Percentiles rank a stretch among this genome's conserved stretches.
These are phyloP conservation scores for Backusella luteola DNA, from an alignment of 192 early-diverging fungal species.

Conservation along the genomic window DNA sequence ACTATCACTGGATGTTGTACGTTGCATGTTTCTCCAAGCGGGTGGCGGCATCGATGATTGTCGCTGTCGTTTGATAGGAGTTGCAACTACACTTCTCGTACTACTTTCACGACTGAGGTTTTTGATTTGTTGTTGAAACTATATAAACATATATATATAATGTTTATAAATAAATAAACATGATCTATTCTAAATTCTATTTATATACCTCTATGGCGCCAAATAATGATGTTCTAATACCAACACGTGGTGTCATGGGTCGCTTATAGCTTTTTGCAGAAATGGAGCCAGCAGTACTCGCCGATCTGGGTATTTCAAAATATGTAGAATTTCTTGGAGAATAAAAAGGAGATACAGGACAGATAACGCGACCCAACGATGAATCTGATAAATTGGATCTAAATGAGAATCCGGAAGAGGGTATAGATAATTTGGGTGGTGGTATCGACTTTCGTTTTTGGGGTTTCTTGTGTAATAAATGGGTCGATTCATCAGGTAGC, in stretches of 20 bases:
- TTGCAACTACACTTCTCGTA: not conserved
- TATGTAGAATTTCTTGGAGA: not conserved
- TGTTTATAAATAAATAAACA: not conserved
- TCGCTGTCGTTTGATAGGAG: not conserved
- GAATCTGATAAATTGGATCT: not conserved
- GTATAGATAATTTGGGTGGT: constrained; percentile 6
- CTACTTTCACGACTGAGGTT: constrained; percentile 11
- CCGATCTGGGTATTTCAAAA: constrained; percentile 11
- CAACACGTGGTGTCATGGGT: constrained; percentile 28
- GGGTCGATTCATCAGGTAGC: not conserved
- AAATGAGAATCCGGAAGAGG: not conserved
- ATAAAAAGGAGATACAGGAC: constrained; percentile 17
- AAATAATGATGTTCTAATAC: constrained; percentile 47
- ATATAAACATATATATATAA: not conserved
- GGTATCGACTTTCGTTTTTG: not conserved
- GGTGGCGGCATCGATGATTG: constrained; percentile 15
- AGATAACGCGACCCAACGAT: constrained; percentile 19
- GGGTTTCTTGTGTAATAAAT: not conserved
- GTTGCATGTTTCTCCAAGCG: not conserved
- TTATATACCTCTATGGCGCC: constrained; percentile 48
- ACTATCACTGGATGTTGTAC: not conserved
- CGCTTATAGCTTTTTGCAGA: constrained; percentile 11
- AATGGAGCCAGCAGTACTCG: constrained; percentile 10
- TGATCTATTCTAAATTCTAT: not conserved
- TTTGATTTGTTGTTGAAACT: constrained; percentile 28